A percentile compares a stretch with the other conserved stretches of the same genome.
Conservation (phyloP, 192 early-diverging fungal species). For the Phlyctochytrium arcticum region DNA sequence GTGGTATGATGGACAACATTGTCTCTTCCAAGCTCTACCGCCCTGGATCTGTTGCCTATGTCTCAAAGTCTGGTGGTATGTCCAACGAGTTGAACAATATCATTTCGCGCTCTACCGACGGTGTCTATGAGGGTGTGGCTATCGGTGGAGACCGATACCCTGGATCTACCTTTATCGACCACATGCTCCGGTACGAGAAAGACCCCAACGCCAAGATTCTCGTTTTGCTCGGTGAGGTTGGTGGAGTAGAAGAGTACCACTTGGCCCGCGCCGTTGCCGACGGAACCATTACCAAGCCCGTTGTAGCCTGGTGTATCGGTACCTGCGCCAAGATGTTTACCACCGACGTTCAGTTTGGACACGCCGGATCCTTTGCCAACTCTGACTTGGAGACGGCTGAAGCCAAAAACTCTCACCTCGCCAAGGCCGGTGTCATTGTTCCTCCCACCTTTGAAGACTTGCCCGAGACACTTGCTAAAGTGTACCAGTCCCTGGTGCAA, state of each 20-base stretch:
- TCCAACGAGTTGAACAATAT: conserved; percentile 99
- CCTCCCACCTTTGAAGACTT: conserved; percentile 95
- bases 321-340: conserved; percentile 99
- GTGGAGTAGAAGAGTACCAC: conserved; percentile 95
- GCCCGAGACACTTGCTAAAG: conserved; percentile 72
- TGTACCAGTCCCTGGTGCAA: conserved; percentile 75
- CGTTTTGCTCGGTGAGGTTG: conserved; percentile 94
- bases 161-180: conserved; percentile 97
- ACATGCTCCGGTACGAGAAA: conserved; percentile 89
- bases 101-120: conserved; percentile 90
- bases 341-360: conserved; percentile 97
- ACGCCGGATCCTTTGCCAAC: conserved; percentile 95
- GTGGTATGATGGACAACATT: conserved; percentile 99
- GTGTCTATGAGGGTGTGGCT: conserved; percentile 98
- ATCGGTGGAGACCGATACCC: conserved; percentile 99
- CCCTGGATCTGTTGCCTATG: conserved; percentile 93
- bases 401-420: conserved; percentile 89
- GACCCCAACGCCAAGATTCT: conserved; percentile 94
- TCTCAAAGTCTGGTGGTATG: conserved; percentile 99
- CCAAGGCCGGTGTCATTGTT: conserved; percentile 82
- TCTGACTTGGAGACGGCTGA: conserved; percentile 94
- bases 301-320: conserved; percentile 99
- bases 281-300: conserved; percentile 93
- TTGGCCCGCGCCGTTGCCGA: conserved; percentile 87
- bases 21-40: conserved; percentile 96